Evolutionary conservation across 176 grass and related monocot genomes (phyloP).

Genomic region (Alopecurus myosuroides): DNA sequence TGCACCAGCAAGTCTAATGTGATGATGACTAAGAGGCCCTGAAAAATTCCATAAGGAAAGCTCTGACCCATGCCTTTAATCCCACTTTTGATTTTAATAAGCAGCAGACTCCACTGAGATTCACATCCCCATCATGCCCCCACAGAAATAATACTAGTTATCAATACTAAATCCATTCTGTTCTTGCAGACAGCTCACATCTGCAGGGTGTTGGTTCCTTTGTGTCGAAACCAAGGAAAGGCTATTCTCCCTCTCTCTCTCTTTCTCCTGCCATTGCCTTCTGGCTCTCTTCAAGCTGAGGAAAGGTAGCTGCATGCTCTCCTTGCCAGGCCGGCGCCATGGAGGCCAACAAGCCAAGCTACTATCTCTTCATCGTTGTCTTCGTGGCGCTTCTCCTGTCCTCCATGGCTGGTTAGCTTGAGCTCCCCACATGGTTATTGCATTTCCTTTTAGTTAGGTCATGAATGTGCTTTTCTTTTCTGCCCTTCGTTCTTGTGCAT

Average conservation of each 20-base stretch:
- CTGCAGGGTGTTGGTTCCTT: constrained; percentile 46
- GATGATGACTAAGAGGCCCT: constrained; percentile 48
- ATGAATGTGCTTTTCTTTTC: background rate
- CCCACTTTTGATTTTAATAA: constrained; percentile 29
- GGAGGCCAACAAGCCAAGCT: constrained; percentile 31
- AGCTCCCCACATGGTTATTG: background rate
- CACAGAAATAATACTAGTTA: background rate
- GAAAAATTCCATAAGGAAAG: constrained; percentile 50
- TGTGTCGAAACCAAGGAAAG: constrained; percentile 68
- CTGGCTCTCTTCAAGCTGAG: constrained; percentile 32
- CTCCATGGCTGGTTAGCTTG: constrained; percentile 39
- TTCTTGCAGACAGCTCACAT: constrained; percentile 34
- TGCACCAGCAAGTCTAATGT: constrained; percentile 58
- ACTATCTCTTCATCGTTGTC: constrained; percentile 17
- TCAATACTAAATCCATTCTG: constrained; percentile 26
- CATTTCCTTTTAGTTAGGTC: background rate
- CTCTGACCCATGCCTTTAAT: constrained; percentile 35
- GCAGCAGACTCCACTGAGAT: constrained; percentile 55
- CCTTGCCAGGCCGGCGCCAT: constrained; percentile 19
- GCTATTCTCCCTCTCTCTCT: background rate
- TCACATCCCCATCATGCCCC: constrained; percentile 35
- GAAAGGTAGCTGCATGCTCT: constrained; percentile 23
- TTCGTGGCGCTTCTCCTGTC: constrained; percentile 35
- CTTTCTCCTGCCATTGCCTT: constrained; percentile 26
- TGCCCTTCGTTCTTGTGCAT: background rate